Evolutionary conservation across 2,329 filamentous ascomycete genomes (phyloP).

Genomic region (Lomentospora prolificans): DNA sequence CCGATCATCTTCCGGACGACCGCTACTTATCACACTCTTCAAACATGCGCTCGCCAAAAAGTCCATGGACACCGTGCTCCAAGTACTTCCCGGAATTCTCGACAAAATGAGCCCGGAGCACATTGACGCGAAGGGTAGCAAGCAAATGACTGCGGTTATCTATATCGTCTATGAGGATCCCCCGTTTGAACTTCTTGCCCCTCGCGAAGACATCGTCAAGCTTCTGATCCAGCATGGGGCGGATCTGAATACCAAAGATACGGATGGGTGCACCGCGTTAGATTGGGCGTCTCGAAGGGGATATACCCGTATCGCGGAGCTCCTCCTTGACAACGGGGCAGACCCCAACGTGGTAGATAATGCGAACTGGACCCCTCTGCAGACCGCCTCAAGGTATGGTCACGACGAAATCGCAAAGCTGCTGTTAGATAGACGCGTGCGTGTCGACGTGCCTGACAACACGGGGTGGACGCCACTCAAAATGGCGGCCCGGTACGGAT

Average conservation of each 20-base stretch:
- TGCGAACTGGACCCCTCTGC: constrained; percentile 5
- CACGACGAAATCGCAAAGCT: constrained; percentile 6
- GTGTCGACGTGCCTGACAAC: background rate
- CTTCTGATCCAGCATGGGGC: constrained; percentile 7
- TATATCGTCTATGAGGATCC: background rate
- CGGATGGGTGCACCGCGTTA: constrained; percentile 4
- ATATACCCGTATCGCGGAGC: constrained; percentile 1
- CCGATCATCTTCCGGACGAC: background rate
- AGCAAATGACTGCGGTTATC: background rate
- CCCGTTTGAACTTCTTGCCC: background rate
- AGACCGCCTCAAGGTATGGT: constrained; percentile 4
- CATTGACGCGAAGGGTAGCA: background rate
- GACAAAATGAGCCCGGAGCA: background rate
- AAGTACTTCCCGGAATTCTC: background rate
- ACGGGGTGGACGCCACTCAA: constrained; percentile 6
- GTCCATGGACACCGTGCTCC: background rate
- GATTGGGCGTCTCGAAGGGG: constrained; percentile 6
- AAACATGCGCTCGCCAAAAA: background rate
- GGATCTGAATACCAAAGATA: background rate
- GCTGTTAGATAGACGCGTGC: constrained; percentile 5
- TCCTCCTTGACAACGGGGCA: constrained; percentile 10
- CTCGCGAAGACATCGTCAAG: background rate
- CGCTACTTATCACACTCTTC: background rate
- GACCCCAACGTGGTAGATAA: constrained; percentile 8
- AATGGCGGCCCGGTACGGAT: background rate